Conservation (phyloP, 345 rosid species). For the Salix suchowensis region DNA sequence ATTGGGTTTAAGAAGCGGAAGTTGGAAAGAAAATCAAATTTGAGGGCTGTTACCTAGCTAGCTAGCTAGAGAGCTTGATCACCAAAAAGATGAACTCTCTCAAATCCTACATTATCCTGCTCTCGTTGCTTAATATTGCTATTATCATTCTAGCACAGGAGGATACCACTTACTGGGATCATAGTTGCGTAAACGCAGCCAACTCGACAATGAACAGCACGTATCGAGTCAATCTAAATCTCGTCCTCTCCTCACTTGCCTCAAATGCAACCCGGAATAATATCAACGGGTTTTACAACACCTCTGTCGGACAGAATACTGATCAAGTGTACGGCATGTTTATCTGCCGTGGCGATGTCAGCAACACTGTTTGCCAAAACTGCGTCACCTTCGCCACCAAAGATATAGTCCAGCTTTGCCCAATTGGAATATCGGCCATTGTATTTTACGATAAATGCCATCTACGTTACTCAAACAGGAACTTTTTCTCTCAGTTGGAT, state of each 20-base stretch:
- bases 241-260: constrained; percentile 10
- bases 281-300: constrained; percentile 2
- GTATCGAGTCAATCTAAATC: constrained; percentile 3
- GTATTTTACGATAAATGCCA: constrained; percentile 43
- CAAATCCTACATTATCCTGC: not conserved
- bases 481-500: constrained; percentile 21
- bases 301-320: not conserved
- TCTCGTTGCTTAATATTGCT: not conserved
- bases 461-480: constrained; percentile 41
- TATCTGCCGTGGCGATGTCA: constrained; percentile 18
- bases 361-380: constrained; percentile 15
- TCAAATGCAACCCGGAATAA: not conserved
- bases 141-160: not conserved
- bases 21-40: too few species aligned
- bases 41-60: not conserved
- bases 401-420: constrained; percentile 24
- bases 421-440: constrained; percentile 18
- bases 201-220: constrained; percentile 2
- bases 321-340: constrained; percentile 11
- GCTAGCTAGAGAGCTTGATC: not conserved
- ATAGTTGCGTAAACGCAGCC: not conserved
- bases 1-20: too few species aligned
- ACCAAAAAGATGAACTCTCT: not conserved
- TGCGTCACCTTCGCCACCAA: constrained; percentile 31
- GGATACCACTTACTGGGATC: not conserved